These are phyloP conservation scores for Rhizoctonia solani DNA, from an alignment of 1,284 basidiomycete species.

Conservation along the genomic window DNA sequence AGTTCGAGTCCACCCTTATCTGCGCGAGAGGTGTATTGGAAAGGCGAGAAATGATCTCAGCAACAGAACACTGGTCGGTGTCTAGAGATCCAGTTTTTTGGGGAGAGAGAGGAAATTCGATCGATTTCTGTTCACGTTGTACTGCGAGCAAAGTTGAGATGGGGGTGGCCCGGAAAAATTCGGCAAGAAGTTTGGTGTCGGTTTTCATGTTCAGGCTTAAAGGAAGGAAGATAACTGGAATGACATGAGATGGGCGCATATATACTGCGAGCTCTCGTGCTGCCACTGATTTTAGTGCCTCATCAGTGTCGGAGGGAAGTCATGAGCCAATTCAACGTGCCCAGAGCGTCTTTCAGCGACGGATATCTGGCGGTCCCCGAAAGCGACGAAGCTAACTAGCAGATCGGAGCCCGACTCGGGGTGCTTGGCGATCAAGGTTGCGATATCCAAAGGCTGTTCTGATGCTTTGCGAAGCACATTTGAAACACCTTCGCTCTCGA, in stretches of 20 bases:
- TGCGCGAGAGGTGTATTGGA: conserved; percentile 1
- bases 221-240: conserved; percentile 55
- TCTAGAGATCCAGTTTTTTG: conserved; percentile 6
- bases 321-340: conserved; percentile 44
- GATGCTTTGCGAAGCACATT: conserved; percentile 52
- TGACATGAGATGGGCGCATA: conserved; percentile 57
- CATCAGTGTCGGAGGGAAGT: conserved; percentile 47
- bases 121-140: not conserved
- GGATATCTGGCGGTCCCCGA: conserved; percentile 45
- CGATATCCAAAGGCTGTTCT: conserved; percentile 47
- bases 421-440: conserved; percentile 54
- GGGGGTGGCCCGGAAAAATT: conserved; percentile 47
- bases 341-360: conserved; percentile 49
- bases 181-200: conserved; percentile 51
- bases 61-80: conserved; percentile 18
- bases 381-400: conserved; percentile 55
- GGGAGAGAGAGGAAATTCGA: conserved; percentile 10
- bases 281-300: conserved; percentile 46
- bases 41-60: conserved; percentile 17
- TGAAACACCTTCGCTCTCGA: conserved; percentile 57
- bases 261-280: conserved; percentile 55
- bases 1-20: conserved; percentile 40
- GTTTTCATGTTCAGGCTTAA: conserved; percentile 56
- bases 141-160: conserved; percentile 7
- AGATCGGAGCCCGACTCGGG: conserved; percentile 54